Conservation (phyloP, 495 filamentous ascomycete genomes). For the Hypomontagnella submonticulosa region DNA sequence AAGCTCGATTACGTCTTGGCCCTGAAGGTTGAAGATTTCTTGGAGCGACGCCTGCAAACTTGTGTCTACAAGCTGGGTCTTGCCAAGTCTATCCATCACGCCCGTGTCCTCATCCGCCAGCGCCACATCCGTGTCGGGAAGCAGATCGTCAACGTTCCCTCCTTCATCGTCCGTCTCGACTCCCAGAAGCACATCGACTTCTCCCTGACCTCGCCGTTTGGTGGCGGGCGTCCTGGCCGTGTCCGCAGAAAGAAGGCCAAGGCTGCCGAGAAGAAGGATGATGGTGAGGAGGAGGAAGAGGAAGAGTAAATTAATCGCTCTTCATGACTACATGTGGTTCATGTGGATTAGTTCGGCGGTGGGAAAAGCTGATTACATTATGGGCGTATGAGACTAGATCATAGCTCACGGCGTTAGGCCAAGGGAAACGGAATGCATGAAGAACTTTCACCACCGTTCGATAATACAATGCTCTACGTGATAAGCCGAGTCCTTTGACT, state of each 20-base stretch:
- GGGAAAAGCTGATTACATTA: conserved; percentile 55
- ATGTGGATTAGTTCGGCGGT: conserved; percentile 51
- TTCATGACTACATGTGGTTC: conserved; percentile 44
- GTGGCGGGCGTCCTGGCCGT: conserved; percentile 95
- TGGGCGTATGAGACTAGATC: conserved; percentile 39
- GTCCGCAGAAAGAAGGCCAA: conserved; percentile 99
- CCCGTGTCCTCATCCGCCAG: conserved; percentile 98
- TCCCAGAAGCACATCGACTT: conserved; percentile 99
- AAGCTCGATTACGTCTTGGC: conserved; percentile 99
- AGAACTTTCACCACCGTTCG: conserved; percentile 46
- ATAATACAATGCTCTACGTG: conserved; percentile 34
- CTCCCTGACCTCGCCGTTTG: conserved; percentile 94
- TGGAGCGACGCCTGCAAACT: conserved; percentile 98
- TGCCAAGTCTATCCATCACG: conserved; percentile 99
- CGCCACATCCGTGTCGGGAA: conserved; percentile 99
- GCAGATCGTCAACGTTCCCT: conserved; percentile 99
- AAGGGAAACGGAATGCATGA: conserved; percentile 54
- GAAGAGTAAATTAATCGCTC: conserved; percentile 72
- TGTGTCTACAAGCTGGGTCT: conserved; percentile 99
- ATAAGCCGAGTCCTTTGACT: conserved; percentile 19
- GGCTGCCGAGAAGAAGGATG: conserved; percentile 91
- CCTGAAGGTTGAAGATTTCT: conserved; percentile 97
- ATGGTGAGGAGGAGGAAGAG: conserved; percentile 84
- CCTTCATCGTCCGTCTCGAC: conserved; percentile 98
- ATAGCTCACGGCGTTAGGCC: conserved; percentile 53